Evolutionary conservation across 257 asterid species (phyloP), one percentile per base, ranked within the genome.

Genomic region (Verbascum thapsus): DNA sequence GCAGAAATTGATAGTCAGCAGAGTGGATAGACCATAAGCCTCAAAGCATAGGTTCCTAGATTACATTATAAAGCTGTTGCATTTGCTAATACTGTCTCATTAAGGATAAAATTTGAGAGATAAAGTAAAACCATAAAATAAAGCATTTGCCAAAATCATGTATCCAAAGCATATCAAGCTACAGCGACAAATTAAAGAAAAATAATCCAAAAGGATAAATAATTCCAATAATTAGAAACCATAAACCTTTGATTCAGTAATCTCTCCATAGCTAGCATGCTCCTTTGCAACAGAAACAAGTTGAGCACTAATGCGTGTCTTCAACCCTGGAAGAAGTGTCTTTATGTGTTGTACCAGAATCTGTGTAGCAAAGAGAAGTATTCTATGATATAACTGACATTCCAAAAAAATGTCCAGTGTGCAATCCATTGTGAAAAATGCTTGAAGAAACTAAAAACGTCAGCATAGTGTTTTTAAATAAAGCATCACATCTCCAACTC

Each of bases 191-290:
- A 48, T 40, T 32, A 22, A 42, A 62, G 19, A 58, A 55, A 10
- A 62, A 41, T 23, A 9, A 49, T 22, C 66, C 58, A 54, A 47
- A n/a, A 44, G 55, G 64, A 64, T 54, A 35, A 68, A 47, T 39
- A 35, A 41, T 26, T 47, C 12, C 22, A 63, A 12, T 39, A 35
- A 41, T 26, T 47, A 17, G 34, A 63, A 12, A 60, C n/a, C 67
- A 90, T n/a, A n/a, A n/a, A n/a, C 99, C 97, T 87, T 87, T 12
- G 99, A 87, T 76, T 90, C 99, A 0, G 90, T 81, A 68, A 87
- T 82, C 72, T 87, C 97, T 68, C 99, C 99, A 76, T 76, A 94
- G 80, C 96, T 84, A 65, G 99, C 88, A 64, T 87, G 89, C 85
- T 94, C 99, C 78, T 94, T 94, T 19, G 96, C 96, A 73, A 76